Conservation (phyloP, 805 yeast species). For the Kazachstania taianensis region DNA sequence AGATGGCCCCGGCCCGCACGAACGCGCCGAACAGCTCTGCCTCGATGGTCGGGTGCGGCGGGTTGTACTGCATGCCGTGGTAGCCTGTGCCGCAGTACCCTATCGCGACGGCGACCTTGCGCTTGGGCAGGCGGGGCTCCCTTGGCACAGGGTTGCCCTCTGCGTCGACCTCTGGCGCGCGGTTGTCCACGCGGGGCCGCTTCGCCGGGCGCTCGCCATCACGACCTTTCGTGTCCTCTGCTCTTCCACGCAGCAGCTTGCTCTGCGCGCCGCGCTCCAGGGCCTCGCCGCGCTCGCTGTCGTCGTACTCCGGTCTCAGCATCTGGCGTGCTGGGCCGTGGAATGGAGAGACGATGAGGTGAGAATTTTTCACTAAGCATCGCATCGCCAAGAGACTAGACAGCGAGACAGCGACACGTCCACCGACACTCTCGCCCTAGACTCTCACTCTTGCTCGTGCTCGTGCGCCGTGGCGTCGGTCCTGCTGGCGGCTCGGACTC, state of each 20-base stretch:
- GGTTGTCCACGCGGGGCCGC: constrained; percentile 14
- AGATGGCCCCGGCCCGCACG: constrained; percentile 78
- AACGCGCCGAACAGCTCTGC: constrained; percentile 80
- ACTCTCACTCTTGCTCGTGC: no score
- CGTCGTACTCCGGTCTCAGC: constrained; percentile 21
- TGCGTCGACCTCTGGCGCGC: constrained; percentile 35
- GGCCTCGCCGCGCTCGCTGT: constrained; percentile 33
- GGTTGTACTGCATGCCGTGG: constrained; percentile 92
- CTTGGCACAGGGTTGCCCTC: constrained; percentile 51
- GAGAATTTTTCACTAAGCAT: no score
- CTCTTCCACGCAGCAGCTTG: constrained; percentile 27
- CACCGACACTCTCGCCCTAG: no score
- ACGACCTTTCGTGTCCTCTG: constrained; percentile 6
- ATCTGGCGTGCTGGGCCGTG: no score
- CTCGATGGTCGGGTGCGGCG: constrained; percentile 82
- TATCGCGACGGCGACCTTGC: constrained; percentile 79
- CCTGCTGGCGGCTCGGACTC: no score
- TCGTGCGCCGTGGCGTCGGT: no score
- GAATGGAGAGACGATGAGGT: no score
- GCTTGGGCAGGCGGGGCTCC: constrained; percentile 66
- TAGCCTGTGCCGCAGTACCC: constrained; percentile 97
- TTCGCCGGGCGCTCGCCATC: constrained; percentile 14
- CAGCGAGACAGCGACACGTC: no score
- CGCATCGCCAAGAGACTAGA: no score
- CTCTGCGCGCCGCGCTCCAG: constrained; percentile 34